phyloP scores from a whole-genome alignment of 257 asterid genomes.

The Pogostemon cablin region DNA sequence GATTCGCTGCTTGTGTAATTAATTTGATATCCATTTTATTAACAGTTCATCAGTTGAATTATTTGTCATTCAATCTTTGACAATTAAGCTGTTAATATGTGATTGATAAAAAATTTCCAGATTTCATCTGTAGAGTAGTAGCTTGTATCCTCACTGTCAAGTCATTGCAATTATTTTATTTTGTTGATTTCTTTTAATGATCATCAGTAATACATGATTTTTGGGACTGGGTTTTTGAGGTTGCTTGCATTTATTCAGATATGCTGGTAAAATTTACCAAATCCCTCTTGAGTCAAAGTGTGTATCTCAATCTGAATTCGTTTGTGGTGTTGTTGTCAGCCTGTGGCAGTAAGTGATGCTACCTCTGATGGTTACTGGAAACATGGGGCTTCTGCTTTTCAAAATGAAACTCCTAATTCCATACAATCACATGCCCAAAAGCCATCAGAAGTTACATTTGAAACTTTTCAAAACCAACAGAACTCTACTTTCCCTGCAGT shows the following conservation, averaged over 20 bases:
- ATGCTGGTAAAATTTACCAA: slow-evolving; percentile 23
- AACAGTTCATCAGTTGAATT: slow-evolving; percentile 9
- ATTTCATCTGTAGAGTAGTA: no score
- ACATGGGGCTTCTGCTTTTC: slow-evolving; percentile 57
- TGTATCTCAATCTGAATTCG: slow-evolving; percentile 33
- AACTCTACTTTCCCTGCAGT: slow-evolving; percentile 56
- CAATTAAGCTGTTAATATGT: background rate
- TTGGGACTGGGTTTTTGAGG: slow-evolving; percentile 22
- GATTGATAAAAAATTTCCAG: no score
- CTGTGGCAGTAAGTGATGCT: slow-evolving; percentile 57
- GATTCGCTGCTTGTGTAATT: slow-evolving; percentile 1
- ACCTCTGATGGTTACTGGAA: slow-evolving; percentile 69
- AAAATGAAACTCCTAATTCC: slow-evolving; percentile 52
- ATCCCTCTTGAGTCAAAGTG: slow-evolving; percentile 29
- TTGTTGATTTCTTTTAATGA: background rate
- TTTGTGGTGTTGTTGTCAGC: slow-evolving; percentile 63
- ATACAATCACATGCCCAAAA: slow-evolving; percentile 56
- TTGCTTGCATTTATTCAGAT: slow-evolving; percentile 24
- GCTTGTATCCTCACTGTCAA: background rate
- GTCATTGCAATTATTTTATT: background rate
- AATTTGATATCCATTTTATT: slow-evolving; percentile 16
- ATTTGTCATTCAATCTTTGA: background rate
- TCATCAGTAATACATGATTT: background rate
- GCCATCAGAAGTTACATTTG: slow-evolving; percentile 49
- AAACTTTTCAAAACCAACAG: slow-evolving; percentile 57